Evolutionary conservation across 768 basidiomycete genomes (phyloP).

Genomic region (Auricularia sp.): DNA sequence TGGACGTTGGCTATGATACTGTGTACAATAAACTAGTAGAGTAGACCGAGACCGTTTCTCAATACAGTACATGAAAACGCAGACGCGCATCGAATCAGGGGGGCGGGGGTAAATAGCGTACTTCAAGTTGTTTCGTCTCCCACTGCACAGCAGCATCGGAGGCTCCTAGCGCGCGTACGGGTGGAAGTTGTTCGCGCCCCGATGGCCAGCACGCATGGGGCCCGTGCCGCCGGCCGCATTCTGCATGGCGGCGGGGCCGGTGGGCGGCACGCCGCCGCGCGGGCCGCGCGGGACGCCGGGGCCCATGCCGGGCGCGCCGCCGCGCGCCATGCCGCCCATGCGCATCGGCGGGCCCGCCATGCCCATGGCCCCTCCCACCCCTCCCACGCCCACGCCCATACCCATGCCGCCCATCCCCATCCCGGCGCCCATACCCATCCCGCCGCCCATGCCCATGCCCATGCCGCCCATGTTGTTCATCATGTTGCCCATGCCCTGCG

Average conservation of each 20-base stretch:
- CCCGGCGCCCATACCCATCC: conserved; percentile 28
- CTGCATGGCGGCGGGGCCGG: conserved; percentile 48
- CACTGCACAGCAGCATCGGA: too few species aligned
- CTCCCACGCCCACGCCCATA: conserved; percentile 31
- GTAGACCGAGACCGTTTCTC: too few species aligned
- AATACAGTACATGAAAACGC: too few species aligned
- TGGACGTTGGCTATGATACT: too few species aligned
- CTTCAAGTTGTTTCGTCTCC: too few species aligned
- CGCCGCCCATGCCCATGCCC: conserved; percentile 34
- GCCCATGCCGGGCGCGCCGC: conserved; percentile 7
- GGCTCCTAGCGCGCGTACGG: conserved; percentile 58
- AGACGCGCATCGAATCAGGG: too few species aligned
- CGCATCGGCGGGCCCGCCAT: conserved; percentile 34
- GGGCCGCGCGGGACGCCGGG: conserved; percentile 11
- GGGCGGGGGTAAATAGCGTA: too few species aligned
- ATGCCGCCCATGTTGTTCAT: conserved; percentile 24
- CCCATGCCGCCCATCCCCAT: conserved; percentile 15
- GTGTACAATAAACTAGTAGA: too few species aligned
- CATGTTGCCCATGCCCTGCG: conserved; percentile 26
- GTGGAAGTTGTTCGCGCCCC: conserved; percentile 76
- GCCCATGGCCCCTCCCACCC: conserved; percentile 29
- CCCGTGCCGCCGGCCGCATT: conserved; percentile 45
- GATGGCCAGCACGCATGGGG: conserved; percentile 57
- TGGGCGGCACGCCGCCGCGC: conserved; percentile 45
- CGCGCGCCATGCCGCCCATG: conserved; percentile 17